A percentile compares a stretch with the other conserved stretches of the same genome.
These are phyloP conservation scores for Rutstroemia sp. DNA, from an alignment of 2,329 filamentous ascomycete genomes.

Conservation along the genomic window DNA sequence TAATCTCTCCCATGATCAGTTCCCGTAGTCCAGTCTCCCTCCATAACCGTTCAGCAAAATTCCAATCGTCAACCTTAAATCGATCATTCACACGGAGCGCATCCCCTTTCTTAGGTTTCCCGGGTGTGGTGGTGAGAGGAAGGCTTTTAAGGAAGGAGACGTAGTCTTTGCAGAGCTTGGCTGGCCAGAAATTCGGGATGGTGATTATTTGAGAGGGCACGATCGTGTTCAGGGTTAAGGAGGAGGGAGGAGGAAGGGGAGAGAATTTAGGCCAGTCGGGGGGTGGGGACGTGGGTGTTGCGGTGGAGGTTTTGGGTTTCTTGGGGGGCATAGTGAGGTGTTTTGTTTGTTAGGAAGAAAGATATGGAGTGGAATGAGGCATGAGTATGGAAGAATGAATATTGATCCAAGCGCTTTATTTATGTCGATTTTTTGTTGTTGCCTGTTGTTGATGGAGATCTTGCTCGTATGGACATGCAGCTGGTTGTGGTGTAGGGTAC, in stretches of 20 bases:
- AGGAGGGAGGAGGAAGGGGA: conserved; percentile 48
- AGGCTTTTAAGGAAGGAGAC: conserved; percentile 52
- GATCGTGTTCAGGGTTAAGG: conserved; percentile 44
- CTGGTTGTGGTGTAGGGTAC: neutral
- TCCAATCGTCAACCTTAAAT: conserved; percentile 70
- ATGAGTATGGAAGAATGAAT: neutral
- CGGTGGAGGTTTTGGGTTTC: conserved; percentile 12
- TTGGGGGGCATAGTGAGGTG: neutral
- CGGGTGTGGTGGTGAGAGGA: conserved; percentile 56
- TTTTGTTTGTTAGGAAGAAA: too few relatives aligned
- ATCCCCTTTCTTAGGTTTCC: conserved; percentile 58
- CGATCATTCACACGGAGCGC: conserved; percentile 80
- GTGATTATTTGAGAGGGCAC: conserved; percentile 55
- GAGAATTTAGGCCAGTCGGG: conserved; percentile 56
- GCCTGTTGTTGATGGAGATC: neutral
- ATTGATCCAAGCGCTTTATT: neutral
- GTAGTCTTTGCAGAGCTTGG: conserved; percentile 55
- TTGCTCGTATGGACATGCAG: neutral
- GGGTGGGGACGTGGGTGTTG: conserved; percentile 8
- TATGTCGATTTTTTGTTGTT: neutral
- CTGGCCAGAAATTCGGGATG: conserved; percentile 54
- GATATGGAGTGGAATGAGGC: too few relatives aligned
- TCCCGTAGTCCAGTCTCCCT: conserved; percentile 65
- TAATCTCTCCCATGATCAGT: conserved; percentile 22
- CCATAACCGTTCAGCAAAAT: conserved; percentile 73